Evolutionary conservation across 2,329 filamentous ascomycete genomes (phyloP).

Genomic region (Nothopassalora personata): DNA sequence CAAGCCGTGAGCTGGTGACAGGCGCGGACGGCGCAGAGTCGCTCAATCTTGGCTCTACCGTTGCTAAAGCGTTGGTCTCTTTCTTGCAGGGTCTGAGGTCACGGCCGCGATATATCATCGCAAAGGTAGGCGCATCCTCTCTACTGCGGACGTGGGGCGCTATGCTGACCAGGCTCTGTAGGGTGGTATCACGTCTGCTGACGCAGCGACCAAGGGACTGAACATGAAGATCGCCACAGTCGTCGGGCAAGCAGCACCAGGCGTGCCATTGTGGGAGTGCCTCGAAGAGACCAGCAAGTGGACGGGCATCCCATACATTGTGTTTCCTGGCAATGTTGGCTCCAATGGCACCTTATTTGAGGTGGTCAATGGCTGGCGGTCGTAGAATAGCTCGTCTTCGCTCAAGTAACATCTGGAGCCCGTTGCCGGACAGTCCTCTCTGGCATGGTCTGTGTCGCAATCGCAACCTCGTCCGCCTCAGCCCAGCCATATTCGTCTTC

Average conservation of each 20-base stretch:
- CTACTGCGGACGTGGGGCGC: background rate
- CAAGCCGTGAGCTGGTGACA: constrained; percentile 49
- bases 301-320: constrained; percentile 51
- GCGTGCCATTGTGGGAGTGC: constrained; percentile 56
- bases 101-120: constrained; percentile 53
- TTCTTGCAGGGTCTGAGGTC: constrained; percentile 46
- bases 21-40: constrained; percentile 48
- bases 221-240: constrained; percentile 51
- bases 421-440: background rate
- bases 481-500: constrained; percentile 69
- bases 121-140: constrained; percentile 35
- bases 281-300: constrained; percentile 50
- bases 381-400: background rate
- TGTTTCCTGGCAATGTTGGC: constrained; percentile 57
- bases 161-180: background rate
- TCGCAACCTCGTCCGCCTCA: constrained; percentile 56
- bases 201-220: constrained; percentile 54
- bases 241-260: constrained; percentile 53
- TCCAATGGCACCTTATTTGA: constrained; percentile 43
- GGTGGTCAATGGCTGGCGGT: constrained; percentile 41
- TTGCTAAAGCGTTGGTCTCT: constrained; percentile 49
- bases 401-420: background rate
- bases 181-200: constrained; percentile 56
- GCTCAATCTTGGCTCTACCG: constrained; percentile 50
- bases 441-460: constrained; percentile 2